Base-by-base conservation (phyloP, 2,329 filamentous ascomycete species). In the Gaeumannomyces tritici region DNA sequence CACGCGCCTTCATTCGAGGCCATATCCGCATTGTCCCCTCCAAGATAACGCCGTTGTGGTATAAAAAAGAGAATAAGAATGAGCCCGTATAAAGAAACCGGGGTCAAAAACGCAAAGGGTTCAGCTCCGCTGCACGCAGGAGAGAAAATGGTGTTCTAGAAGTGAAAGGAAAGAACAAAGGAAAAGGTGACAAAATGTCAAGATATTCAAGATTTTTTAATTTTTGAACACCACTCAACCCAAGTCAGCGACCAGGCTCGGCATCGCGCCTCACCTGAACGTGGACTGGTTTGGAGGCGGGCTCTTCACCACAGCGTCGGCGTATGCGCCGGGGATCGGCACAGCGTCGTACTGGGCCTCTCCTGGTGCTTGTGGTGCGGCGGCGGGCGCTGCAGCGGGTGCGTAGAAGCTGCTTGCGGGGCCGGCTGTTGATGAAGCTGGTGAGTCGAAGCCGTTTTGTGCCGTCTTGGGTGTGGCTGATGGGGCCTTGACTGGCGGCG, bases 251-350 rank as follows among this genome's bases (percentile, higher is more conserved):
- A 11, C 64, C 18, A 62, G 21, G 29, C 66, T 70, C 15, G 35
- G 35, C 35, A 42, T 13, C 13, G 35, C 21, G 42, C 69, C 35
- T 57, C 61, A 67, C 61, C 70, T 70, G 66, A 82, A 83, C 28
- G 68, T 72, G 15, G 74, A 76, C 70, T 79, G 78, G 55, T 68
- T 72, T 11, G 77, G 75, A 35, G 77, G 77, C 42, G 83, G 81
- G 69, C 78, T 83, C 73, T 78, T 81, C 62, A 85, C 68, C 7
- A 79, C 79, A 63, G 79, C 79, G 59, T 80, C 82, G 8, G 82
- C 79, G 72, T 97, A 97, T 0, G 92, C 90, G 7, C 89, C 90
- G 0, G 93, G 93, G 64, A 97, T 96, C 0, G 93, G 91, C 35
- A 97, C 93, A 27, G 88, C 79, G 15, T 88, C 93, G 74, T 96